Conservation (phyloP, 345 rosid species). For the Salix suchowensis region DNA sequence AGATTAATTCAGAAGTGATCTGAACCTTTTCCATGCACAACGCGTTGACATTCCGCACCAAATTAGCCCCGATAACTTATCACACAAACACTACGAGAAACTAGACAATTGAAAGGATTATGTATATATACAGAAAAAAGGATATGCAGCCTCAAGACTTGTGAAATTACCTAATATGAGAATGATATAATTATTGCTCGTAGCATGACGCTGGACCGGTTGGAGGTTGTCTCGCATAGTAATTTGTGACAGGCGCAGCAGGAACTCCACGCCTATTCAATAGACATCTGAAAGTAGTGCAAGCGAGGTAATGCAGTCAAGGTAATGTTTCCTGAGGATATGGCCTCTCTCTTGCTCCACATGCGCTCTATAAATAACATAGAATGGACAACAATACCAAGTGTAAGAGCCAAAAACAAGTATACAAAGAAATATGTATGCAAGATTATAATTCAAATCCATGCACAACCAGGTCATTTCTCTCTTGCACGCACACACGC, state of each 20-base stretch:
- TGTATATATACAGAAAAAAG: not conserved
- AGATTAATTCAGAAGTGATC: not conserved
- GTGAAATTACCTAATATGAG: not conserved
- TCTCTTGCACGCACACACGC: not conserved
- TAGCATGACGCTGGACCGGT: constrained; percentile 76
- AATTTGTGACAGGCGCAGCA: constrained; percentile 72
- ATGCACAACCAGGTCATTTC: not conserved
- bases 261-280: constrained; percentile 71
- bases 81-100: not conserved
- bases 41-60: not conserved
- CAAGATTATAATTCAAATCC: not conserved
- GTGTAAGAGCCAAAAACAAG: not conserved
- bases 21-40: not conserved
- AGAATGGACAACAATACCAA: not conserved
- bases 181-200: constrained; percentile 42
- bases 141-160: constrained; percentile 9
- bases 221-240: constrained; percentile 59
- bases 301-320: constrained; percentile 60
- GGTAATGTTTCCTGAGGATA: constrained; percentile 41
- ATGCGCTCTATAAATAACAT: constrained; percentile 48
- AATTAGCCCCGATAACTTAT: not conserved
- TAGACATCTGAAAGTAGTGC: constrained; percentile 87
- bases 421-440: not conserved
- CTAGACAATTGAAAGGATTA: not conserved
- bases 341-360: constrained; percentile 69